Percentiles rank a stretch among this genome's conserved stretches.
phyloP scores from a whole-genome alignment of 2,329 filamentous ascomycete species.

The Graphilbum fragrans region DNA sequence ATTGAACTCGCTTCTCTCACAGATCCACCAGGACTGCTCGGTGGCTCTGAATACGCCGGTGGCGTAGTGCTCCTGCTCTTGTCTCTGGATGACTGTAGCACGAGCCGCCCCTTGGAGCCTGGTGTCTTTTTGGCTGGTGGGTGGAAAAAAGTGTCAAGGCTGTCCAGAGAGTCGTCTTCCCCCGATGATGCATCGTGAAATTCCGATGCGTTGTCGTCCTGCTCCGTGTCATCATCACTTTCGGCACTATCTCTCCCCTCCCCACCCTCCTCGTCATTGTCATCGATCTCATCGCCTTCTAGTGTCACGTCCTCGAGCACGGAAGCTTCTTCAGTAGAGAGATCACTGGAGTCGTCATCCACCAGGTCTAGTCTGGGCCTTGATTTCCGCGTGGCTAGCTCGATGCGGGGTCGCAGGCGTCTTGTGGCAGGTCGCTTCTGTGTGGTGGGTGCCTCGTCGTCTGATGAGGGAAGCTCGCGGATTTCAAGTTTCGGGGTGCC shows the following conservation, averaged over 20 bases:
- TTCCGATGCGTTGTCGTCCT: constrained; percentile 4
- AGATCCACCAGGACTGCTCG: background rate
- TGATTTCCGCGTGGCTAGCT: constrained; percentile 6
- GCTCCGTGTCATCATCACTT: background rate
- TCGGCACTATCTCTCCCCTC: background rate
- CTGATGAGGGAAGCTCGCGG: background rate
- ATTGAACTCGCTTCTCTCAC: constrained; percentile 7
- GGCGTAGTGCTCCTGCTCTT: too few species aligned
- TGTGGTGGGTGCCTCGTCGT: background rate
- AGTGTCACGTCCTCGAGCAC: constrained; percentile 6
- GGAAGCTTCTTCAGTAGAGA: constrained; percentile 7
- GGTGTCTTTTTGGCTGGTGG: constrained; percentile 1
- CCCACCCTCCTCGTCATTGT: background rate
- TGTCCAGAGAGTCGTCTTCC: background rate
- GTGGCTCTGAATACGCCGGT: too few species aligned
- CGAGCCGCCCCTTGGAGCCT: too few species aligned
- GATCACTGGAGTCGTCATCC: constrained; percentile 5
- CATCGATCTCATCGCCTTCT: background rate
- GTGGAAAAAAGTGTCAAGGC: constrained; percentile 3
- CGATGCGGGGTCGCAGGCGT: constrained; percentile 2
- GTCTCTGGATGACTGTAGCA: too few species aligned
- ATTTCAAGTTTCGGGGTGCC: background rate
- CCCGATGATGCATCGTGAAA: constrained; percentile 5
- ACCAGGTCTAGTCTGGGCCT: constrained; percentile 2
- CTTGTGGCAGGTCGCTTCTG: too few species aligned